A percentile compares a stretch with the other conserved stretches of the same genome.
Conservation (phyloP, 2,329 filamentous ascomycete genomes). For the Alternaria sp. region DNA sequence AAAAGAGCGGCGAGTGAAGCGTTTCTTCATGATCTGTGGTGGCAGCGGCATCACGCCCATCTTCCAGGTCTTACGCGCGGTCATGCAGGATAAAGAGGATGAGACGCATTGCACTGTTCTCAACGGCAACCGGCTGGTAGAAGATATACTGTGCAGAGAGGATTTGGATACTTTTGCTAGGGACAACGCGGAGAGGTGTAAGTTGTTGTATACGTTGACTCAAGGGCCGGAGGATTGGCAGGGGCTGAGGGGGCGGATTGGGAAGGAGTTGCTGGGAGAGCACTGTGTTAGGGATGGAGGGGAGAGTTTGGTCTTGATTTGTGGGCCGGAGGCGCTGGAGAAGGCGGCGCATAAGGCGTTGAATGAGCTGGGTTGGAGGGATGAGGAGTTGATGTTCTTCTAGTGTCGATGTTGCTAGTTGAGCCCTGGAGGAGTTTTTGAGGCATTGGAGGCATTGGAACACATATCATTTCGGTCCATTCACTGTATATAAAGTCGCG, state of each 20-base stretch:
- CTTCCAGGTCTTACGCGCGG: conserved; percentile 78
- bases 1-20: conserved; percentile 62
- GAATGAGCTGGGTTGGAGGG: conserved; percentile 70
- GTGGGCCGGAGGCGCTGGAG: conserved; percentile 79
- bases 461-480: neutral
- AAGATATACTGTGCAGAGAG: conserved; percentile 80
- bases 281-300: conserved; percentile 61
- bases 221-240: conserved; percentile 69
- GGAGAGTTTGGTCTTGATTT: conserved; percentile 71
- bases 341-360: conserved; percentile 65
- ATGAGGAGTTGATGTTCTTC: conserved; percentile 78
- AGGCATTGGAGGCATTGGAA: neutral
- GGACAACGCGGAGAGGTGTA: conserved; percentile 63
- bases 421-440: too few relatives aligned
- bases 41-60: conserved; percentile 94
- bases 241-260: conserved; percentile 72
- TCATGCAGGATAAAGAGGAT: conserved; percentile 70
- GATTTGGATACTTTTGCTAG: conserved; percentile 71
- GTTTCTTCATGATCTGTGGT: conserved; percentile 85
- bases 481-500: neutral
- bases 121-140: conserved; percentile 76
- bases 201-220: conserved; percentile 73
- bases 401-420: conserved; percentile 42
- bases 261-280: conserved; percentile 65
- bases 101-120: conserved; percentile 73